Evolutionary conservation across 2,329 filamentous ascomycete genomes (phyloP).

Genomic region (Neonectria faginata): DNA sequence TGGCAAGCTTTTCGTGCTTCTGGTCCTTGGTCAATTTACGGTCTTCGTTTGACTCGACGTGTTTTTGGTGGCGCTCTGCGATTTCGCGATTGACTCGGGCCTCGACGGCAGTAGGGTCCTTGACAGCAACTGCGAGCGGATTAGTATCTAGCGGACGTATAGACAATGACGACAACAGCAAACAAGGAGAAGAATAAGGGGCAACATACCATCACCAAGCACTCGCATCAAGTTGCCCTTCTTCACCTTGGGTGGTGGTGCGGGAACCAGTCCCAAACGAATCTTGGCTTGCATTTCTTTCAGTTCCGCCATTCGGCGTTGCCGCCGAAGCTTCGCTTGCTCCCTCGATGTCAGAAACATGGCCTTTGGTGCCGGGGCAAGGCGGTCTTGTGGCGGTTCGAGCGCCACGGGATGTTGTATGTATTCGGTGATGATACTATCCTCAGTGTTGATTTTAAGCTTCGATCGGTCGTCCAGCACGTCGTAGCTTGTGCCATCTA

Average conservation of each 20-base stretch:
- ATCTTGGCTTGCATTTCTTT: constrained; percentile 99
- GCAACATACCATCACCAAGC: constrained; percentile 77
- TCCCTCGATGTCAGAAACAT: constrained; percentile 94
- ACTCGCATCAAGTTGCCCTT: constrained; percentile 98
- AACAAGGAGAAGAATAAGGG: not conserved
- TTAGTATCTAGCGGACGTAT: constrained; percentile 32
- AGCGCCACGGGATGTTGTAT: constrained; percentile 93
- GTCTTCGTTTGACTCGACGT: constrained; percentile 82
- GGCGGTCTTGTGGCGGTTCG: constrained; percentile 90
- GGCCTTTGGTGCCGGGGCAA: constrained; percentile 81
- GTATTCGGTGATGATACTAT: constrained; percentile 89
- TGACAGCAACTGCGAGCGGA: constrained; percentile 69
- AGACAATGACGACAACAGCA: not conserved
- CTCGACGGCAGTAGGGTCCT: constrained; percentile 97
- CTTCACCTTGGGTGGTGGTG: constrained; percentile 95
- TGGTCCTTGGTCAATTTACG: constrained; percentile 91
- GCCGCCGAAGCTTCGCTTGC: constrained; percentile 88
- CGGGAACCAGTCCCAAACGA: constrained; percentile 86
- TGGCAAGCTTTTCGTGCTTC: constrained; percentile 82
- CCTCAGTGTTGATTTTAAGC: constrained; percentile 80
- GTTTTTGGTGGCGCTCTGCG: constrained; percentile 82
- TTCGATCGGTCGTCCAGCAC: constrained; percentile 72
- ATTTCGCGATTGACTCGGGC: constrained; percentile 94
- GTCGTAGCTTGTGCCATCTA: constrained; percentile 80
- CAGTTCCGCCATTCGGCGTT: constrained; percentile 89